A percentile compares a stretch with the other conserved stretches of the same genome.
These are phyloP conservation scores for Diphasiastrum complanatum DNA, from an alignment of 83 land plant species.

Conservation along the genomic window DNA sequence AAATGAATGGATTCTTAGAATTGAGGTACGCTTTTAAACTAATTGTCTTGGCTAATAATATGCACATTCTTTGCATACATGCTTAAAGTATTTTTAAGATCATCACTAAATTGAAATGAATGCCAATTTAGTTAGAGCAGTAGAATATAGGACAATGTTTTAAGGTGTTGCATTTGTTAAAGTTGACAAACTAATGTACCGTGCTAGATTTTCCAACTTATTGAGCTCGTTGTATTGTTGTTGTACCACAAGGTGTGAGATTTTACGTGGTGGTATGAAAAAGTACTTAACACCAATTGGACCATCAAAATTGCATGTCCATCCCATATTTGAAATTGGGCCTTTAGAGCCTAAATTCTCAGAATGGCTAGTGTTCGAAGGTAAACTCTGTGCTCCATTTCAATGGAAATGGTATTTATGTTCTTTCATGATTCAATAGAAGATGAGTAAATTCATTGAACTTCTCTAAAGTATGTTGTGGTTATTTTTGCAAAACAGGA, in stretches of 20 bases:
- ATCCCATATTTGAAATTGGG: constrained; percentile 90
- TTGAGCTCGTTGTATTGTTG: not conserved
- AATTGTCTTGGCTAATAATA: too few species aligned
- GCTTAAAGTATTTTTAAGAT: too few species aligned
- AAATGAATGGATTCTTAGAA: constrained; percentile 91
- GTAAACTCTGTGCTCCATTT: too few species aligned
- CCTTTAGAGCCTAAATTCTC: constrained; percentile 83
- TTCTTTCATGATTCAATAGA: not conserved
- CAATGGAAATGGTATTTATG: not conserved
- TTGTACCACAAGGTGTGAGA: constrained; percentile 49
- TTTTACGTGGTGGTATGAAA: constrained; percentile 79
- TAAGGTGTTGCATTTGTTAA: not conserved
- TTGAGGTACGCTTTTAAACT: constrained; percentile 51
- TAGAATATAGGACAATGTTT: not conserved
- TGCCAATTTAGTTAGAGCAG: too few species aligned
- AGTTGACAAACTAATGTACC: not conserved
- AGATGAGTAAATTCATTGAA: not conserved
- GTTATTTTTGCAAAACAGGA: constrained; percentile 55
- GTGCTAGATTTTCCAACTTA: not conserved
- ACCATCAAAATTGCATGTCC: constrained; percentile 77
- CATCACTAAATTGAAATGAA: too few species aligned
- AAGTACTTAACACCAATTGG: constrained; percentile 90
- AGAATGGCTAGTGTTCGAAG: constrained; percentile 90
- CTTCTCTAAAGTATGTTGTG: not conserved
- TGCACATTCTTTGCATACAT: too few species aligned